Base-by-base conservation (phyloP, 1,139 yeast species). In the Protomyces arabidopsidicola region DNA sequence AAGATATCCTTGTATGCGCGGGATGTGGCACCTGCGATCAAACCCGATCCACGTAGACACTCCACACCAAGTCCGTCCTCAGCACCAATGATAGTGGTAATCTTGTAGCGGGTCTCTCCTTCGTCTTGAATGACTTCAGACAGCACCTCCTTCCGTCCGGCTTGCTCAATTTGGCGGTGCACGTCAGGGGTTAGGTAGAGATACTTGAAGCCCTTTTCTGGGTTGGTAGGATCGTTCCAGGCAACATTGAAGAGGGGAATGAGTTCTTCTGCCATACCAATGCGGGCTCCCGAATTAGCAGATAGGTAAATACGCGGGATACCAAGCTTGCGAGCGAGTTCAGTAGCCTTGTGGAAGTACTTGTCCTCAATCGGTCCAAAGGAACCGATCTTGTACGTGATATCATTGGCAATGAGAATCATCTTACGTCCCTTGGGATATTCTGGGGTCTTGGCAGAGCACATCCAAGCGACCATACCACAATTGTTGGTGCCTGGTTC, bases 51-150 rank as follows among this genome's bases (percentile, higher is more conserved):
- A 78, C 86, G 86, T 78, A 93, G 84, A 84, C 97, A 93, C 77
- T 93, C 98, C 68, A 93, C 98, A 80, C 98, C 98, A 68, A 95
- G 81, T 60, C 98, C 98, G 71, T 93, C 97, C 75, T 91, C 97
- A 66, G 88, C 84, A 78, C 98, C 98, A 74, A 93, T 83, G 72
- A 93, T 86, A 59, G 96, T 84, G 68, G 84, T 88, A 74, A 93
- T 89, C 71, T 87, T 82, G 74, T 84, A 82, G 73, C 97, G 85
- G 67, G 83, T 86, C 75, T 89, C 87, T 67, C 98, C 98, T 54
- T 83, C 81, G 75, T 88, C 96, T 65, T 90, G 96, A 67, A 84
- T 75, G 74, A 84, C 83, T 73, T 91, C 97, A 66, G 95, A 87
- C 55, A 84, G 78, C 63, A 90, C 90, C 65, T 86, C 77, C 68